Evolutionary conservation across 345 rosid species (phyloP).

Genomic region (Stellera chamaejasme): DNA sequence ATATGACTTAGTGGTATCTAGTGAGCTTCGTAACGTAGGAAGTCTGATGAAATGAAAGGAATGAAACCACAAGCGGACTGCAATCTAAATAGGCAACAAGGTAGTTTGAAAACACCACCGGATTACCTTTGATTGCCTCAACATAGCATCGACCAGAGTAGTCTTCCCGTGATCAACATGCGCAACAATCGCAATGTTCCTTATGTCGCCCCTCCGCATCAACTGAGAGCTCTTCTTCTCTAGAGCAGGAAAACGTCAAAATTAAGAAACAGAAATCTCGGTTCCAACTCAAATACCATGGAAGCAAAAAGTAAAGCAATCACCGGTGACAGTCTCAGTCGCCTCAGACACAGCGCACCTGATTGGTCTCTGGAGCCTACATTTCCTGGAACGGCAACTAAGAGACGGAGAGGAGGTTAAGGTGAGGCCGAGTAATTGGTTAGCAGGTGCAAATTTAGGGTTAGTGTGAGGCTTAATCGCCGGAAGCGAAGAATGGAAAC

Average conservation of each 20-base stretch:
- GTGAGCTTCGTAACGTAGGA: too few relatives aligned
- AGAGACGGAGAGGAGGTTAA: conserved; percentile 37
- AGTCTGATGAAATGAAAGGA: not conserved
- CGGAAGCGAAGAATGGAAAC: conserved; percentile 27
- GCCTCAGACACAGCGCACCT: conserved; percentile 62
- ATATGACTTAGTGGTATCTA: too few relatives aligned
- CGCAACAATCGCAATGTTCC: conserved; percentile 95
- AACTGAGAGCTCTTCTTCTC: conserved; percentile 62
- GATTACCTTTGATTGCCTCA: conserved; percentile 81
- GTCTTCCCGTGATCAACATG: conserved; percentile 99
- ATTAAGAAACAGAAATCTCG: not conserved
- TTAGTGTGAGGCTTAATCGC: conserved; percentile 20
- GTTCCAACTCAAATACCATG: not conserved
- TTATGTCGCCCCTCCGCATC: conserved; percentile 63
- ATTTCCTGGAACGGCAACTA: conserved; percentile 27
- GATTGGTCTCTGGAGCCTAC: conserved; percentile 25
- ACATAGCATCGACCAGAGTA: conserved; percentile 95
- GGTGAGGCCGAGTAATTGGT: conserved; percentile 34
- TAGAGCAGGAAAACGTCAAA: conserved; percentile 18
- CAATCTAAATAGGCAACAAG: not conserved
- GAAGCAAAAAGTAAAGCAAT: conserved; percentile 1
- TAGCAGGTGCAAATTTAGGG: conserved; percentile 23
- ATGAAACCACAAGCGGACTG: too few relatives aligned
- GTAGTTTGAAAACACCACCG: not conserved
- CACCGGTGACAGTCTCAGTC: conserved; percentile 50